Percentiles rank a stretch among this genome's conserved stretches.
phyloP scores from a whole-genome alignment of 106 monocot genomes.

The Posidonia australis region DNA sequence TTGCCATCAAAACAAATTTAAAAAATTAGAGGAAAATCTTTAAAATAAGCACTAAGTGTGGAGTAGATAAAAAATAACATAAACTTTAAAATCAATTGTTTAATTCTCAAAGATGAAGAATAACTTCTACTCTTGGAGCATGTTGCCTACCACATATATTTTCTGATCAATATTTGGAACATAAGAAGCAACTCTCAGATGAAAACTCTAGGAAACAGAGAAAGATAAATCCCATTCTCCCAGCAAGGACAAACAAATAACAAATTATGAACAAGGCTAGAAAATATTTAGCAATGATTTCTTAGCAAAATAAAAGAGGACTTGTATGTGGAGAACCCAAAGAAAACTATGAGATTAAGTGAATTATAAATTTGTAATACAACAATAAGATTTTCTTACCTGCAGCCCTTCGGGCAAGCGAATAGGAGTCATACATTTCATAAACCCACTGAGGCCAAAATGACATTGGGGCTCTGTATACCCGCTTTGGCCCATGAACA shows the following conservation, averaged over 20 bases:
- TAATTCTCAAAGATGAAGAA: too few species aligned
- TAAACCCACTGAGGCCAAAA: slow-evolving; percentile 93
- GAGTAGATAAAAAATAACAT: too few species aligned
- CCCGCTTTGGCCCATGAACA: slow-evolving; percentile 5
- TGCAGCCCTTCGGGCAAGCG: slow-evolving; percentile 77
- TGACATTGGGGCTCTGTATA: slow-evolving; percentile 49
- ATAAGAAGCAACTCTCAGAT: too few species aligned
- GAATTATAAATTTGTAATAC: neutral
- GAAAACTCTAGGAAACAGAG: too few species aligned
- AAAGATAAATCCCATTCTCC: too few species aligned
- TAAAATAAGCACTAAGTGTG: too few species aligned
- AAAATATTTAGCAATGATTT: neutral
- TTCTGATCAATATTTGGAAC: too few species aligned
- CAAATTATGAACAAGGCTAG: neutral
- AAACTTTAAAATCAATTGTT: too few species aligned
- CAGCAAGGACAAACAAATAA: neutral
- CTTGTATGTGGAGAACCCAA: neutral
- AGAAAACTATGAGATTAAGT: neutral
- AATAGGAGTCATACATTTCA: slow-evolving; percentile 83
- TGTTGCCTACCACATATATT: too few species aligned
- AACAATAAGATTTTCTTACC: slow-evolving; percentile 29
- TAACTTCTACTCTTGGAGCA: too few species aligned
- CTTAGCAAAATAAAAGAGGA: neutral
- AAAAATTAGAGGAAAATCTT: too few species aligned
- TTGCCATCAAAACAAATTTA: too few species aligned